Percentiles rank a stretch among this genome's conserved stretches.
Evolutionary conservation across 2,329 filamentous ascomycete species (phyloP).

Genomic region (Paracorniculantispora psalliotae): DNA sequence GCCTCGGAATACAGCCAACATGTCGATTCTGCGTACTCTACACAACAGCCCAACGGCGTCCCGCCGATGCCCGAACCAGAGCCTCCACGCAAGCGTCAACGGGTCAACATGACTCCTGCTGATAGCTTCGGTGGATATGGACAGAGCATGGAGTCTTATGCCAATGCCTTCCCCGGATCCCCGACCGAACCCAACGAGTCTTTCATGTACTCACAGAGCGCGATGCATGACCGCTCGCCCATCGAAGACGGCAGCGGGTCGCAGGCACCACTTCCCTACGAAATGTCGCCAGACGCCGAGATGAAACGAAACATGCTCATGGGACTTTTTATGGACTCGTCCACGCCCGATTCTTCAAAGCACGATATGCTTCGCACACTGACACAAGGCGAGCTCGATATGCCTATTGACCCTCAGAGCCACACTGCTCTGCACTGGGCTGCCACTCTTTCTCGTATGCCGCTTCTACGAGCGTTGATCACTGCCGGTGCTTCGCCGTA

Average conservation of each 20-base stretch:
- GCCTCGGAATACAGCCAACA: conserved; percentile 70
- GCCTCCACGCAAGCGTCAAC: conserved; percentile 75
- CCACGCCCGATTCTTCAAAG: conserved; percentile 63
- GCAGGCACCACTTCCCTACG: conserved; percentile 59
- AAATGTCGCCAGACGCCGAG: conserved; percentile 61
- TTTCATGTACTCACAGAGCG: conserved; percentile 60
- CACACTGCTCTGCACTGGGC: conserved; percentile 97
- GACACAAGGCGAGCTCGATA: conserved; percentile 76
- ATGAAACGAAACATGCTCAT: conserved; percentile 78
- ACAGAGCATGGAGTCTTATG: conserved; percentile 42
- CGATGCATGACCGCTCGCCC: conserved; percentile 37
- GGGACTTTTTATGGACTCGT: conserved; percentile 74
- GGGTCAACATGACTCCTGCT: conserved; percentile 50
- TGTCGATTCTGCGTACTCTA: conserved; percentile 66
- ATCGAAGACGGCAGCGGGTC: conserved; percentile 52
- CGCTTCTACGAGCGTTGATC: conserved; percentile 75
- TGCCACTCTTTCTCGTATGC: conserved; percentile 81
- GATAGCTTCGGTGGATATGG: conserved; percentile 54
- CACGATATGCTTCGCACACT: conserved; percentile 74
- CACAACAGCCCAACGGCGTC: conserved; percentile 40
- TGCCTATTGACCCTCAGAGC: conserved; percentile 82
- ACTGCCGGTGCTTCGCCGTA: conserved; percentile 80
- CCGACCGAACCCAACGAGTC: conserved; percentile 79
- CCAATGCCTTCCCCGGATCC: conserved; percentile 56
- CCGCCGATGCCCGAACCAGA: conserved; percentile 54